Conservation (phyloP, 495 filamentous ascomycete species). For the Penicillium turbatum region DNA sequence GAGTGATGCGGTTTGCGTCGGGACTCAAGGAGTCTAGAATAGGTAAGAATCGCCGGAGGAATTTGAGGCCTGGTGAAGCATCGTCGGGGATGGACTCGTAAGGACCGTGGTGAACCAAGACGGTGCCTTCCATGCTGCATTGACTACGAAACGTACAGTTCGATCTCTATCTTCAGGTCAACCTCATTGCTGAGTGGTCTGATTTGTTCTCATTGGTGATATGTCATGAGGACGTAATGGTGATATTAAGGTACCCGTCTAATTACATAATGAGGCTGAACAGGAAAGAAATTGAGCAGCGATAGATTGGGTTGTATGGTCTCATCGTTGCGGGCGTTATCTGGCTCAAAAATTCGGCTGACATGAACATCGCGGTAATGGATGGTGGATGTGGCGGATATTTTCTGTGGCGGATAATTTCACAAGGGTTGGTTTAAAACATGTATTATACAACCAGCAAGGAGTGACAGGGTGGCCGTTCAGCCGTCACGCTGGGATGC, state of each 20-base stretch:
- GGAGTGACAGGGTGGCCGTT: neutral
- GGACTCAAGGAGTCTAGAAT: constrained; percentile 16
- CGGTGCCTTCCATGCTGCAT: constrained; percentile 7
- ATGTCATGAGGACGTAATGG: constrained; percentile 4
- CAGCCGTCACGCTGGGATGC: neutral
- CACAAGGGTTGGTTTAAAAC: neutral
- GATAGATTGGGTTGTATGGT: neutral
- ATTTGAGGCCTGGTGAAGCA: constrained; percentile 19
- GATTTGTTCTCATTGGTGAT: neutral
- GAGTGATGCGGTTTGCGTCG: constrained; percentile 2
- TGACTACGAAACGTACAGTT: neutral
- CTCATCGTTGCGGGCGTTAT: neutral
- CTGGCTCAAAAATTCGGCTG: neutral
- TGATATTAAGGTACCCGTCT: neutral
- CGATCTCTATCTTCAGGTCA: too few species aligned
- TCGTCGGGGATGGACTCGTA: constrained; percentile 14
- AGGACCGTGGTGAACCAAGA: constrained; percentile 18
- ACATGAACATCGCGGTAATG: neutral
- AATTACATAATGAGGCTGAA: constrained; percentile 9
- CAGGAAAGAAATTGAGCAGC: neutral
- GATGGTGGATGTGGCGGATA: neutral
- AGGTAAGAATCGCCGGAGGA: constrained; percentile 22
- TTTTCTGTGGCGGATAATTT: neutral
- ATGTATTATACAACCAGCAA: neutral
- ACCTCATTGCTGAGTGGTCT: neutral